These are phyloP conservation scores for Colletotrichum agaves DNA, from an alignment of 2,329 filamentous ascomycete species.

Conservation along the genomic window DNA sequence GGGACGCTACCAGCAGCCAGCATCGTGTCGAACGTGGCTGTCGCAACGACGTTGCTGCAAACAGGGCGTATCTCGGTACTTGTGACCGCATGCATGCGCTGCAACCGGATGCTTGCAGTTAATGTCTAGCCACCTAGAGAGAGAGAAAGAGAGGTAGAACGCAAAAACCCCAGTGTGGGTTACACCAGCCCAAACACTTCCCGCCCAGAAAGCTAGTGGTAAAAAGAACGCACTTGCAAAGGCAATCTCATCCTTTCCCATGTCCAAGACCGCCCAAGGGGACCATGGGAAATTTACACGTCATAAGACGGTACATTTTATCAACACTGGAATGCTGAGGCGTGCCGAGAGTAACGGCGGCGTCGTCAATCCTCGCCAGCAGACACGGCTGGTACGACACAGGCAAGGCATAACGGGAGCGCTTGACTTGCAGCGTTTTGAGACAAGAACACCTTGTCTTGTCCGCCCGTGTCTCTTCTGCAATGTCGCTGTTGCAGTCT, in stretches of 20 bases:
- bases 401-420: no score
- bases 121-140: not conserved
- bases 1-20: no score
- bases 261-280: not conserved
- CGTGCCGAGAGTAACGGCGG: constrained; percentile 20
- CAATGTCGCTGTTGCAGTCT: not conserved
- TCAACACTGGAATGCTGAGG: not conserved
- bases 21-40: not conserved
- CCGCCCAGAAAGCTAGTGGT: not conserved
- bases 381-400: no score
- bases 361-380: constrained; percentile 2
- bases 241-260: not conserved
- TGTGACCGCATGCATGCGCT: not conserved
- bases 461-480: not conserved
- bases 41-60: constrained; percentile 9
- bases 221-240: not conserved
- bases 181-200: not conserved
- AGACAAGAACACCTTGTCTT: constrained; percentile 8
- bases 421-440: not conserved
- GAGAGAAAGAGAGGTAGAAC: no score
- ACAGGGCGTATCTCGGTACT: constrained; percentile 8
- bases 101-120: not conserved
- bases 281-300: not conserved
- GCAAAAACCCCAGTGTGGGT: not conserved
- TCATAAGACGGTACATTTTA: not conserved